These are phyloP conservation scores for Davidsoniella neocaledoniae DNA, from an alignment of 2,329 filamentous ascomycete species.

Conservation along the genomic window DNA sequence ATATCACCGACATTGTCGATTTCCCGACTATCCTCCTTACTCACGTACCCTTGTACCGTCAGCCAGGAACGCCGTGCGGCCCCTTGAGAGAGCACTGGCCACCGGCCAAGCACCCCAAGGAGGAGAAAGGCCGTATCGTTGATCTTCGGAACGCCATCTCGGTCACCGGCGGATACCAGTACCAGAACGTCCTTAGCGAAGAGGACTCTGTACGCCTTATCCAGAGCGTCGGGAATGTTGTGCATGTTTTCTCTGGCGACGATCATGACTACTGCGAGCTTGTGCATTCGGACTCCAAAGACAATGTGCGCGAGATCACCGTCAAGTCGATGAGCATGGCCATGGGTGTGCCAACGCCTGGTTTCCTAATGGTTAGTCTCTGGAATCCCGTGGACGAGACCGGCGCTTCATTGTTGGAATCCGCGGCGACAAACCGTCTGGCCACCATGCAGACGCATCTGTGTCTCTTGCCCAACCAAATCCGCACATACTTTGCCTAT, in stretches of 20 bases:
- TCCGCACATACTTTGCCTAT: constrained; percentile 71
- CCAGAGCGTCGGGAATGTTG: constrained; percentile 62
- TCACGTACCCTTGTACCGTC: constrained; percentile 78
- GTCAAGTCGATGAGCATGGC: constrained; percentile 93
- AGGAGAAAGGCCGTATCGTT: constrained; percentile 12
- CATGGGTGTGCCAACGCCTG: constrained; percentile 81
- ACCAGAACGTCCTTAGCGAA: constrained; percentile 80
- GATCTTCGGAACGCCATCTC: constrained; percentile 66
- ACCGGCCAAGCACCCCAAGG: constrained; percentile 38
- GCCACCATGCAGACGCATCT: constrained; percentile 72
- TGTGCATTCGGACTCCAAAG: constrained; percentile 53
- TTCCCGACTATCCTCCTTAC: constrained; percentile 80
- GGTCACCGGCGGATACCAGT: constrained; percentile 73
- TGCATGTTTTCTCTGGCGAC: constrained; percentile 83
- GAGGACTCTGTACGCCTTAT: constrained; percentile 61
- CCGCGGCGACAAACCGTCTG: constrained; percentile 18
- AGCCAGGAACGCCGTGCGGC: constrained; percentile 71
- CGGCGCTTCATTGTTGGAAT: constrained; percentile 3
- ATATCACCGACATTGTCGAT: constrained; percentile 36
- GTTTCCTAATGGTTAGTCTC: constrained; percentile 73
- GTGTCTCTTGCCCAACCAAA: constrained; percentile 77
- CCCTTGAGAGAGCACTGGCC: constrained; percentile 72
- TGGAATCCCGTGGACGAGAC: constrained; percentile 67
- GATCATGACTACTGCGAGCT: constrained; percentile 97
- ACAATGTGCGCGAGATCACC: constrained; percentile 63